Conservation (phyloP, 2,329 filamentous ascomycete genomes). For the Aspergillus sp. region DNA sequence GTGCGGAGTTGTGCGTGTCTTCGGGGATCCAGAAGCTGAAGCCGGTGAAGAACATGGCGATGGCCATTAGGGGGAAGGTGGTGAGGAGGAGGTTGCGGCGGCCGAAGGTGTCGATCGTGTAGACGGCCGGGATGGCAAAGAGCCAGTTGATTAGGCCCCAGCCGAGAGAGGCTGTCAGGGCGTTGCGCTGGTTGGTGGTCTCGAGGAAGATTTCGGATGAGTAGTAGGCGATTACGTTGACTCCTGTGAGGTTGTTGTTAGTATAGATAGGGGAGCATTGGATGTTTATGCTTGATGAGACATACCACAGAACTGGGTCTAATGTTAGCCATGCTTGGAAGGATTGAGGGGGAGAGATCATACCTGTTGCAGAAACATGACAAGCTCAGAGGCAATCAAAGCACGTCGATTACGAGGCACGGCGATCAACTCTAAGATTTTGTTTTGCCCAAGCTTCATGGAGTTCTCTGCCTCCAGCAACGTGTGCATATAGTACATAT, state of each 20-base stretch:
- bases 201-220: slow-evolving; percentile 59
- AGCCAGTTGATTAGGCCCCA: slow-evolving; percentile 65
- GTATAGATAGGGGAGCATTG: not conserved
- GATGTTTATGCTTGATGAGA: not conserved
- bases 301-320: slow-evolving; percentile 42
- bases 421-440: slow-evolving; percentile 54
- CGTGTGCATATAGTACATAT: slow-evolving; percentile 48
- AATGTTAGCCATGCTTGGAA: not conserved
- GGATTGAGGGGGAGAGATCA: not conserved
- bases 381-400: slow-evolving; percentile 59
- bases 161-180: slow-evolving; percentile 59
- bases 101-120: slow-evolving; percentile 68
- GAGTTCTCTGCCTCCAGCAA: slow-evolving; percentile 62
- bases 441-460: slow-evolving; percentile 51
- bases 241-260: slow-evolving; percentile 15
- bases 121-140: slow-evolving; percentile 63
- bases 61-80: slow-evolving; percentile 65
- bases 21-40: slow-evolving; percentile 54
- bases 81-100: slow-evolving; percentile 62
- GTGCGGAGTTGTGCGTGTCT: slow-evolving; percentile 29
- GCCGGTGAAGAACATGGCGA: slow-evolving; percentile 53
- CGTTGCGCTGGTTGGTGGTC: slow-evolving; percentile 47
- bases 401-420: slow-evolving; percentile 63
- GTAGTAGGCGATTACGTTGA: slow-evolving; percentile 61
- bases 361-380: slow-evolving; percentile 68